These are phyloP conservation scores for Cutaneotrichosporon cutaneum DNA, from an alignment of 1,284 basidiomycete species.

Conservation along the genomic window DNA sequence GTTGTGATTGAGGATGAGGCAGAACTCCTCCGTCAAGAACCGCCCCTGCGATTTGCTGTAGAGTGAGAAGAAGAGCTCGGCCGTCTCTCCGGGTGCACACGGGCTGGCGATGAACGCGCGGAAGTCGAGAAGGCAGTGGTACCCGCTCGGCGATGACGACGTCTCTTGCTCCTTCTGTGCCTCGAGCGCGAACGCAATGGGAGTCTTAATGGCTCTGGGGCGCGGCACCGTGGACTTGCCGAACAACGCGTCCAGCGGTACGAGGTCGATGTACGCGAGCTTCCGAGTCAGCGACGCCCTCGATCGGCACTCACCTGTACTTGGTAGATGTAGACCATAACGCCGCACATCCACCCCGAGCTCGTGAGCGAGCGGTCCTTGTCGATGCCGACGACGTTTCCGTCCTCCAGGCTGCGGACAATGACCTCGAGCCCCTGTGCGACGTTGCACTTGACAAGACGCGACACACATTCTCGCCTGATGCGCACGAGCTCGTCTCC, in stretches of 20 bases:
- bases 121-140: constrained; percentile 84
- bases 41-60: constrained; percentile 77
- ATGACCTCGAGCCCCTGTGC: constrained; percentile 92
- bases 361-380: constrained; percentile 70
- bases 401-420: constrained; percentile 88
- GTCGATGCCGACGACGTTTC: constrained; percentile 80
- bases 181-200: constrained; percentile 13
- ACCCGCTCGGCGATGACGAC: constrained; percentile 53
- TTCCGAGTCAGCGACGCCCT: constrained; percentile 9
- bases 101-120: constrained; percentile 87
- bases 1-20: constrained; percentile 84
- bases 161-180: not conserved
- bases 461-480: constrained; percentile 79
- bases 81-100: constrained; percentile 84
- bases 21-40: constrained; percentile 94
- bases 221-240: constrained; percentile 27
- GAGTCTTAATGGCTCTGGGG: constrained; percentile 16
- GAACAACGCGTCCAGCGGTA: constrained; percentile 49
- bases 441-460: constrained; percentile 86
- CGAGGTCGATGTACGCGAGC: constrained; percentile 73
- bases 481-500: constrained; percentile 81
- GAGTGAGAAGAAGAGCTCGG: constrained; percentile 89
- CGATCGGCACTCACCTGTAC: constrained; percentile 50
- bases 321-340: constrained; percentile 69
- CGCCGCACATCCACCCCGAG: constrained; percentile 69